These are phyloP conservation scores for Chaetomium strumarium DNA, from an alignment of 2,329 filamentous ascomycete genomes.

Conservation along the genomic window DNA sequence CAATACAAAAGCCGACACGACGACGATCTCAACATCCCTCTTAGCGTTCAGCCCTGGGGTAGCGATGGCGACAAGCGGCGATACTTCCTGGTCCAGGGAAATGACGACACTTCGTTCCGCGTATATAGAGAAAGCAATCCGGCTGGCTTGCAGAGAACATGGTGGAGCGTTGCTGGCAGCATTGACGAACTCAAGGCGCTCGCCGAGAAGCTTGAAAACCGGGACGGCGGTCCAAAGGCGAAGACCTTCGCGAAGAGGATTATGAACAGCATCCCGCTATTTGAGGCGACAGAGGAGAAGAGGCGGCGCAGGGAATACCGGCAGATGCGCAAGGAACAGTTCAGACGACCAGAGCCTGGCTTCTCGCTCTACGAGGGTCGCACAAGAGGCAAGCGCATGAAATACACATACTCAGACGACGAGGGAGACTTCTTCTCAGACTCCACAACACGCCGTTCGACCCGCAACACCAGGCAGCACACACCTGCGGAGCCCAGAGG, in stretches of 20 bases:
- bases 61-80: constrained; percentile 79
- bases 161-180: constrained; percentile 86
- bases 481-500: constrained; percentile 64
- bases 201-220: constrained; percentile 66
- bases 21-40: constrained; percentile 71
- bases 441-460: constrained; percentile 59
- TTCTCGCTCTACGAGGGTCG: constrained; percentile 95
- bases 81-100: constrained; percentile 89
- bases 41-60: constrained; percentile 76
- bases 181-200: constrained; percentile 79
- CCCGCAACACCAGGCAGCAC: constrained; percentile 66
- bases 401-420: constrained; percentile 92
- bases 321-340: constrained; percentile 76
- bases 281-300: constrained; percentile 95
- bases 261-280: constrained; percentile 71
- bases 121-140: constrained; percentile 92
- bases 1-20: constrained; percentile 88
- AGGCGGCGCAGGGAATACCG: constrained; percentile 90
- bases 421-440: constrained; percentile 59
- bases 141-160: constrained; percentile 66
- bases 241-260: constrained; percentile 74
- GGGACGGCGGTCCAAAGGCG: constrained; percentile 76
- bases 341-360: constrained; percentile 78
- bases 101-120: constrained; percentile 89
- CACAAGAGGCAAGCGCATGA: constrained; percentile 90